Evolutionary conservation across 2,329 filamentous ascomycete genomes (phyloP).

Genomic region (Fusarium veterinarium): DNA sequence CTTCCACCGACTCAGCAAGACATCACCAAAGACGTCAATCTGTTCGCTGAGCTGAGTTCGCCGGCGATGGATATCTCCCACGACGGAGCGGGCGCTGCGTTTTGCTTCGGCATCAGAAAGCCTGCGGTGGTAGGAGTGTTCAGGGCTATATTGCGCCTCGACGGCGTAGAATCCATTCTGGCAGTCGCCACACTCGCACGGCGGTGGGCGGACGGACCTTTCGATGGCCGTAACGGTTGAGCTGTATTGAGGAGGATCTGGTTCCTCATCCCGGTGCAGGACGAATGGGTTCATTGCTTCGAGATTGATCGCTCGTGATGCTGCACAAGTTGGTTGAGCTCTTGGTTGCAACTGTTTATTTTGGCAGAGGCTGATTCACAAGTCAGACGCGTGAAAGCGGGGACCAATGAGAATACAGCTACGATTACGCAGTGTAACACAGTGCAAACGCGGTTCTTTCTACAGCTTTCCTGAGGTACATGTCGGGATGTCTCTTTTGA

Average conservation of each 20-base stretch:
- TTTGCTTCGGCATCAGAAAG: fast-evolving
- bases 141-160: background rate
- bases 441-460: background rate
- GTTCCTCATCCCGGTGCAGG: too few species aligned
- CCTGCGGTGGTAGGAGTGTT: background rate
- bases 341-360: background rate
- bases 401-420: background rate
- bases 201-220: background rate
- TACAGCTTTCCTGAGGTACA: too few species aligned
- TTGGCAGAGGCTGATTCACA: fast-evolving
- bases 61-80: fast-evolving
- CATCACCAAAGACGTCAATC: fast-evolving
- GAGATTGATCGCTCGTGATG: too few species aligned
- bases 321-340: fast-evolving
- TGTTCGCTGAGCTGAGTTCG: fast-evolving
- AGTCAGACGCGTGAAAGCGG: background rate
- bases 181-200: fast-evolving
- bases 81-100: fast-evolving
- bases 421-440: fast-evolving
- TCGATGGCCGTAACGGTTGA: too few species aligned
- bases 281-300: too few species aligned
- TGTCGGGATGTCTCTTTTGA: too few species aligned
- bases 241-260: too few species aligned
- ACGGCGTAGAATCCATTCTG: background rate
- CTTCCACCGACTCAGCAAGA: fast-evolving